These are phyloP conservation scores for Auricularia heimuer DNA, from an alignment of 768 basidiomycete species.

Conservation along the genomic window DNA sequence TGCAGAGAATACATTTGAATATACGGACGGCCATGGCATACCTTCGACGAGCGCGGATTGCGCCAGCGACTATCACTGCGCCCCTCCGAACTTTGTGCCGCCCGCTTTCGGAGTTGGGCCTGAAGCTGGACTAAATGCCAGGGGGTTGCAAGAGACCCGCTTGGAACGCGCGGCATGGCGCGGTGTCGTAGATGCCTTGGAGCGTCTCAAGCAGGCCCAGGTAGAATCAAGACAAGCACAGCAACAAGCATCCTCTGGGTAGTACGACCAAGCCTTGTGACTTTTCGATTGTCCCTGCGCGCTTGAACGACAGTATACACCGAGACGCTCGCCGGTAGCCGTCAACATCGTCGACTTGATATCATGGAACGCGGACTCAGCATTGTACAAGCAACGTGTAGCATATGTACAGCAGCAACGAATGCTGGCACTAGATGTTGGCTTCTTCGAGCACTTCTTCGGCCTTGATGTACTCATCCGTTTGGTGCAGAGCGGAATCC, in stretches of 20 bases:
- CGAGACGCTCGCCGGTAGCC: too few species aligned
- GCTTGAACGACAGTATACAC: too few species aligned
- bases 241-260: neutral
- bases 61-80: conserved; percentile 80
- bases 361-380: too few species aligned
- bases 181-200: conserved; percentile 58
- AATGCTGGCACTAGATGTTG: conserved; percentile 28
- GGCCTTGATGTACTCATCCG: conserved; percentile 42
- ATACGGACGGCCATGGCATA: conserved; percentile 74
- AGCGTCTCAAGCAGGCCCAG: conserved; percentile 44
- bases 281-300: neutral
- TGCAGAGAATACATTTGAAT: conserved; percentile 64
- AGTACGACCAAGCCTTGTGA: neutral
- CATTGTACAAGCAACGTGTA: neutral
- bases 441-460: conserved; percentile 47
- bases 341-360: neutral
- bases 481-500: conserved; percentile 22
- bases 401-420: neutral
- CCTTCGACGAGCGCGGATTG: conserved; percentile 71
- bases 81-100: conserved; percentile 65
- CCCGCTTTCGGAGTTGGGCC: conserved; percentile 72
- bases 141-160: conserved; percentile 69
- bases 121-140: conserved; percentile 32
- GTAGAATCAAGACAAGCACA: too few species aligned
- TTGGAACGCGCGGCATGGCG: conserved; percentile 71